Conservation (phyloP, 176 grass and related monocot genomes). For the Elaeis guineensis region DNA sequence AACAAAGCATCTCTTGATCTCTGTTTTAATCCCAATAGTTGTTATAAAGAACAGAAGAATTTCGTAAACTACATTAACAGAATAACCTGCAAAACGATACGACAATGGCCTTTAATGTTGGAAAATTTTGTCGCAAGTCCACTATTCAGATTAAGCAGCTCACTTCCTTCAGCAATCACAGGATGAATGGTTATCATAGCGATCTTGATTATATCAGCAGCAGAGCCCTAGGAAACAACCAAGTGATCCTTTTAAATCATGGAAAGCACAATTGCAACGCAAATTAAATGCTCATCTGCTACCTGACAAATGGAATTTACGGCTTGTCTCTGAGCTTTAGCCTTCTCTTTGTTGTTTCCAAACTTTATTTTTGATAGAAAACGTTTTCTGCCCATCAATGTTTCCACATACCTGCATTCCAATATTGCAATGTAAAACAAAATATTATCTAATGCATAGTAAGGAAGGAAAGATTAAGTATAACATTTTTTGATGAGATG, state of each 20-base stretch:
- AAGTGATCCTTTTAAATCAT: neutral
- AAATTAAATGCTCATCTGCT: neutral
- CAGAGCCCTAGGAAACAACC: constrained; percentile 52
- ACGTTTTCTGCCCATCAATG: constrained; percentile 87
- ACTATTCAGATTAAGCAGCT: constrained; percentile 25
- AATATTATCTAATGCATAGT: no score
- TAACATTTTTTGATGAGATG: no score
- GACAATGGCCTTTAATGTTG: constrained; percentile 56
- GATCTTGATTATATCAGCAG: constrained; percentile 88
- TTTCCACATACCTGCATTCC: constrained; percentile 57
- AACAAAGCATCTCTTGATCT: no score
- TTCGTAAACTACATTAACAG: no score
- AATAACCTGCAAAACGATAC: constrained; percentile 77
- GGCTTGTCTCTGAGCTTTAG: constrained; percentile 96
- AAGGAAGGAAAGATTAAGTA: no score
- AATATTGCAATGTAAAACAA: no score
- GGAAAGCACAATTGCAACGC: neutral
- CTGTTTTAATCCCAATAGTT: no score
- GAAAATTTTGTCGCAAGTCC: constrained; percentile 30
- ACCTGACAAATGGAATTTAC: constrained; percentile 99
- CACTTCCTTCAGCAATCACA: constrained; percentile 38
- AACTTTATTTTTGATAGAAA: constrained; percentile 80
- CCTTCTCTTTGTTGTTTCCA: constrained; percentile 68
- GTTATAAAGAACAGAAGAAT: no score
- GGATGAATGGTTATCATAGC: constrained; percentile 92